Percentiles rank a stretch among this genome's conserved stretches.
Evolutionary conservation across 1,284 basidiomycete species (phyloP).

Genomic region (Melanopsichium pennsylvanicum): DNA sequence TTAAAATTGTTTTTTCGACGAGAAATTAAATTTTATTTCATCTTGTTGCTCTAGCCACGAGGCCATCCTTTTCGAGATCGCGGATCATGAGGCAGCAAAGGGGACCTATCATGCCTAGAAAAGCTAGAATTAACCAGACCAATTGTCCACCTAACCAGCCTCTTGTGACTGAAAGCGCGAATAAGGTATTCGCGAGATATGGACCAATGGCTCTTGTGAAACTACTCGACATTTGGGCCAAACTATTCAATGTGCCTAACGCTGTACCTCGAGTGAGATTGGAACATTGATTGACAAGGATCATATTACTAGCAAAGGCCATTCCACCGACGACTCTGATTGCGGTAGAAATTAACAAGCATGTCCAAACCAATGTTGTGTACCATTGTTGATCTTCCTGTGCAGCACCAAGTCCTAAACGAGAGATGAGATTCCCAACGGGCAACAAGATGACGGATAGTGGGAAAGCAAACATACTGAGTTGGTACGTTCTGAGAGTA

Average conservation of each 20-base stretch:
- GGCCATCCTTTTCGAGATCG: slow-evolving; percentile 11
- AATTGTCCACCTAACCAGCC: slow-evolving; percentile 44
- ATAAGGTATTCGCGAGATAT: slow-evolving; percentile 40
- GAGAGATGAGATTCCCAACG: slow-evolving; percentile 53
- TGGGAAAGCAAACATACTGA: slow-evolving; percentile 61
- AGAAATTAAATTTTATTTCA: too few relatives aligned
- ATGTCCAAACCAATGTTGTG: slow-evolving; percentile 5
- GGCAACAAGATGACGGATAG: slow-evolving; percentile 62
- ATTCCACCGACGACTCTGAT: slow-evolving; percentile 22
- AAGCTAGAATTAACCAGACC: slow-evolving; percentile 42
- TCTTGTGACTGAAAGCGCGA: slow-evolving; percentile 35
- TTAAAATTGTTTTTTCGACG: too few relatives aligned
- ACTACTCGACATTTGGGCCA: slow-evolving; percentile 42
- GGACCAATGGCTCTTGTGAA: slow-evolving; percentile 46
- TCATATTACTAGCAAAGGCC: slow-evolving; percentile 39
- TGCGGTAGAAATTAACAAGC: slow-evolving; percentile 6
- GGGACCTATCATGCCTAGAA: slow-evolving; percentile 17
- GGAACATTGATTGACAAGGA: slow-evolving; percentile 50
- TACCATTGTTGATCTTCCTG: background rate
- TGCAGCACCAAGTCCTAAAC: background rate
- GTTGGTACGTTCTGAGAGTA: slow-evolving; percentile 60
- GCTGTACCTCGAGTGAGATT: slow-evolving; percentile 17
- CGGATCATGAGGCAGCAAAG: slow-evolving; percentile 8
- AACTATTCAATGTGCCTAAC: slow-evolving; percentile 44
- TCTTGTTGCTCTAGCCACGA: background rate